Percentiles rank a stretch among this genome's conserved stretches.
Evolutionary conservation across 2,329 filamentous ascomycete species (phyloP).

Genomic region (Geosmithia putterillii): DNA sequence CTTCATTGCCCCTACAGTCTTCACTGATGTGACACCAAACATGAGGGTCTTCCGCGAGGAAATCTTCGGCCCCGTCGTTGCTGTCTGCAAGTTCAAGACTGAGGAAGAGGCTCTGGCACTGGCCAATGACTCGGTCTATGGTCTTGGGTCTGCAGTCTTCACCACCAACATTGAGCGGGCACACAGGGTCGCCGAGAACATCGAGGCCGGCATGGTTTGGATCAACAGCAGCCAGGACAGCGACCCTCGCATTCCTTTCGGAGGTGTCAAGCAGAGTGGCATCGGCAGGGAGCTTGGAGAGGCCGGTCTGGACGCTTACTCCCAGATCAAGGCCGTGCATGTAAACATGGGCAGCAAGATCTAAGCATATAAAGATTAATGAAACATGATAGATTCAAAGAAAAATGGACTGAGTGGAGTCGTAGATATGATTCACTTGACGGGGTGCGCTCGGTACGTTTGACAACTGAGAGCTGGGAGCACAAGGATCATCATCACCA

Average conservation of each 20-base stretch:
- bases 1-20: constrained; percentile 12
- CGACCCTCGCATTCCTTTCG: constrained; percentile 11
- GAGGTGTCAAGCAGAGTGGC: constrained; percentile 46
- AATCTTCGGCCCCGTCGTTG: constrained; percentile 13
- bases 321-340: constrained; percentile 19
- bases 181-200: constrained; percentile 25
- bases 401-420: no score
- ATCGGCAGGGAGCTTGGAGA: constrained; percentile 39
- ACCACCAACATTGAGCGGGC: constrained; percentile 32
- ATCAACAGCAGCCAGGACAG: constrained; percentile 15
- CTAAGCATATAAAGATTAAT: background rate
- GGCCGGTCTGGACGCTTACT: constrained; percentile 24
- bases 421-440: no score
- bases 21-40: constrained; percentile 8
- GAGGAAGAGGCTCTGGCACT: constrained; percentile 10
- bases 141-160: constrained; percentile 39
- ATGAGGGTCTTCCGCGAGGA: constrained; percentile 12
- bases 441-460: no score
- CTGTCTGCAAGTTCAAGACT: constrained; percentile 7
- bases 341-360: constrained; percentile 10
- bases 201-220: constrained; percentile 35
- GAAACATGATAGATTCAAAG: background rate
- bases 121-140: constrained; percentile 31
- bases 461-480: no score
- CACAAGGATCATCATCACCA: no score